Conservation (phyloP, 2,329 filamentous ascomycete genomes). For the Penicillium sumatraense region DNA sequence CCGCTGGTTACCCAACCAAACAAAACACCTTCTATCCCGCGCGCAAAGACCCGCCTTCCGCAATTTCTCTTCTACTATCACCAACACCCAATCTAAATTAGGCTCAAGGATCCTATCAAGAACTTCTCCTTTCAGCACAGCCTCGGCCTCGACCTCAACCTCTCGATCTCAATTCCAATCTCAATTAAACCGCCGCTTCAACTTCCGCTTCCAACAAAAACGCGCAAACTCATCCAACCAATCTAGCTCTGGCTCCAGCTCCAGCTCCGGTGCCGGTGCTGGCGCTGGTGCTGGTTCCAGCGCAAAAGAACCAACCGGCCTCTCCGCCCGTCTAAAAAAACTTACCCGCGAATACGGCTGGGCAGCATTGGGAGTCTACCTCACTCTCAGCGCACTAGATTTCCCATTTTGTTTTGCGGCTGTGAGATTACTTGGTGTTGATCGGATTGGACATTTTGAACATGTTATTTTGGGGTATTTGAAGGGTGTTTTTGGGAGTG, state of each 20-base stretch:
- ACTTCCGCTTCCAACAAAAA: not conserved
- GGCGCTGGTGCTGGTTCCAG: too few relatives aligned
- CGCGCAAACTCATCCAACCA: not conserved
- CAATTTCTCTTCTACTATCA: not conserved
- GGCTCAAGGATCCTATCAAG: too few relatives aligned
- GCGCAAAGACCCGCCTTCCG: not conserved
- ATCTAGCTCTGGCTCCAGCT: too few relatives aligned
- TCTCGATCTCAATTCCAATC: too few relatives aligned
- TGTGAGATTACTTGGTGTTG: slow-evolving; percentile 80
- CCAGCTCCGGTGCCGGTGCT: too few relatives aligned
- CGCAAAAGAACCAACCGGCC: slow-evolving; percentile 24
- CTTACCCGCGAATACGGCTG: slow-evolving; percentile 93
- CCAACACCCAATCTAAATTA: not conserved
- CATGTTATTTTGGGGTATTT: slow-evolving; percentile 47
- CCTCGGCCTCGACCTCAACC: too few relatives aligned
- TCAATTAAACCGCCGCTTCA: not conserved
- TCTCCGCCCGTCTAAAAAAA: slow-evolving; percentile 77
- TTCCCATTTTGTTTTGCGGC: slow-evolving; percentile 95
- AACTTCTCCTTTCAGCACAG: too few relatives aligned
- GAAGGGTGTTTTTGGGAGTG: slow-evolving; percentile 33
- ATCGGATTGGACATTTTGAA: slow-evolving; percentile 71
- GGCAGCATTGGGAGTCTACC: slow-evolving; percentile 89
- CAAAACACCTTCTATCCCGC: not conserved
- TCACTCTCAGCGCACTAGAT: slow-evolving; percentile 80
- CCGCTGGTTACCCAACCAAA: not conserved